Conservation (phyloP, 805 yeast species). For the Candida sithepensis region DNA sequence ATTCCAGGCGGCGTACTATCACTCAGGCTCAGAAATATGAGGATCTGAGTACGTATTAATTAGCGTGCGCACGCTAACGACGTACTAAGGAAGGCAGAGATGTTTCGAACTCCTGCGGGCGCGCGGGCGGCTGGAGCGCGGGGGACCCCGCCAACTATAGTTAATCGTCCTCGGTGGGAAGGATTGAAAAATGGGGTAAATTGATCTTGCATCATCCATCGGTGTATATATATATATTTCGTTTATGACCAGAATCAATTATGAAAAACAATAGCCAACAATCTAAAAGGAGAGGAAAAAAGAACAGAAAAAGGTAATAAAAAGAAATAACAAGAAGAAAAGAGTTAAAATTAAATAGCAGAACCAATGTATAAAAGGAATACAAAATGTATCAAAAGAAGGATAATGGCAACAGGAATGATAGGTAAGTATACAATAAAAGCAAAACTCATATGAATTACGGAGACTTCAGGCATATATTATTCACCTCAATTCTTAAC, state of each 20-base stretch:
- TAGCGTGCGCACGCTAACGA: not conserved
- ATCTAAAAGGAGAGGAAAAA: not conserved
- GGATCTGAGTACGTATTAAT: no score
- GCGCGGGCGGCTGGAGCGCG: no score
- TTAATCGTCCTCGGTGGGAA: not conserved
- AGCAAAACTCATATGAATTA: no score
- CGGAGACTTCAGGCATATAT: no score
- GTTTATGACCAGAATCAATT: not conserved
- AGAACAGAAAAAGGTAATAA: not conserved
- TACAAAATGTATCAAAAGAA: not conserved
- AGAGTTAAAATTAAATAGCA: not conserved
- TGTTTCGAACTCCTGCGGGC: no score
- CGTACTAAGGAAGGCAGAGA: not conserved
- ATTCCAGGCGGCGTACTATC: no score
- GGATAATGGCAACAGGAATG: not conserved
- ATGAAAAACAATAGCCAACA: not conserved
- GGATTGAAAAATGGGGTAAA: not conserved
- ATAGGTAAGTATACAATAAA: not conserved
- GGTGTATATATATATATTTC: no score
- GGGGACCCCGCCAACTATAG: no score
- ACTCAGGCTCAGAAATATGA: no score
- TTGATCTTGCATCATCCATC: not conserved
- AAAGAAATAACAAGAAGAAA: not conserved
- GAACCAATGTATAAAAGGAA: not conserved
- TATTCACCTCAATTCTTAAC: conserved; percentile 27